These are phyloP conservation scores for Emergomyces orientalis DNA, from an alignment of 2,329 filamentous ascomycete genomes.

Conservation along the genomic window DNA sequence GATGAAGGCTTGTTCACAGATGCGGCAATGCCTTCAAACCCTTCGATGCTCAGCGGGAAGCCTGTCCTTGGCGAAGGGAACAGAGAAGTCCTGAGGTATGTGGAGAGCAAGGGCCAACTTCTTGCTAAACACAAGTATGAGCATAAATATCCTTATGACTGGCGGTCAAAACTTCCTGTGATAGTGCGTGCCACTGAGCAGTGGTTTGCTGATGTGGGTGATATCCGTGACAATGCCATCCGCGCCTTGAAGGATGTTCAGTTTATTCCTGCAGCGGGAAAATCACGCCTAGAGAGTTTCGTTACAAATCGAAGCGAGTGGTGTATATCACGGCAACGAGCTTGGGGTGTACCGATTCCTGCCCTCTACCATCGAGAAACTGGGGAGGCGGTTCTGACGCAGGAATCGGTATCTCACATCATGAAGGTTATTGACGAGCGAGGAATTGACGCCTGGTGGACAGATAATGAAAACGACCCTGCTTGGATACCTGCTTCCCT, in stretches of 20 bases:
- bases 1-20: slow-evolving; percentile 71
- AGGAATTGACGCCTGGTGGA: slow-evolving; percentile 92
- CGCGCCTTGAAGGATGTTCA: slow-evolving; percentile 58
- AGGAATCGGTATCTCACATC: slow-evolving; percentile 73
- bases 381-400: slow-evolving; percentile 68
- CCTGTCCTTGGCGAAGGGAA: slow-evolving; percentile 63
- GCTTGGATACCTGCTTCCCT: slow-evolving; percentile 67
- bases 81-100: slow-evolving; percentile 57
- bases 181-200: slow-evolving; percentile 88
- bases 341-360: slow-evolving; percentile 95
- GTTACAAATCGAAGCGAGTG: slow-evolving; percentile 82
- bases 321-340: slow-evolving; percentile 93
- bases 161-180: slow-evolving; percentile 88
- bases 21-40: slow-evolving; percentile 64
- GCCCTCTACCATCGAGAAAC: slow-evolving; percentile 64
- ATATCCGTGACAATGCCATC: slow-evolving; percentile 67
- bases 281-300: slow-evolving; percentile 70
- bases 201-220: slow-evolving; percentile 90
- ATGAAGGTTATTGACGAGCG: slow-evolving; percentile 66
- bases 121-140: slow-evolving; percentile 60
- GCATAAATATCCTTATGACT: slow-evolving; percentile 97
- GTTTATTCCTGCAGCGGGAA: slow-evolving; percentile 70
- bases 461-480: slow-evolving; percentile 63
- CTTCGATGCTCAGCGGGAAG: slow-evolving; percentile 58
- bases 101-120: slow-evolving; percentile 52